Percentiles rank a stretch among this genome's conserved stretches.
phyloP scores from a whole-genome alignment of 768 basidiomycete species.

The Tricholoma bakamatsutake region DNA sequence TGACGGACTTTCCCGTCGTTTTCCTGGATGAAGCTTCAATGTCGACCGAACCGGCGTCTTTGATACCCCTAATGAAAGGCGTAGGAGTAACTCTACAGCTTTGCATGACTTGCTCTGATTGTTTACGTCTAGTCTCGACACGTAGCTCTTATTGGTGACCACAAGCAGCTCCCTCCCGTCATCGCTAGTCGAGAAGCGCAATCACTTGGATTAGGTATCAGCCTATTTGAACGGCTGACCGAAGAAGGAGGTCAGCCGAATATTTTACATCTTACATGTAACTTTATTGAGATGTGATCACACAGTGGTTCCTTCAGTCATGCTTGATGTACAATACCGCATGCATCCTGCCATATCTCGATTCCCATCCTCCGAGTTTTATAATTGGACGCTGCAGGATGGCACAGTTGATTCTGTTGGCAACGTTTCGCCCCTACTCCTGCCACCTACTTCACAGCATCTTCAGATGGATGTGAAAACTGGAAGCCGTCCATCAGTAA shows the following conservation, averaged over 20 bases:
- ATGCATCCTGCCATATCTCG: slow-evolving; percentile 90
- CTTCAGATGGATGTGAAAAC: slow-evolving; percentile 30
- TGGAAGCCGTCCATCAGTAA: slow-evolving; percentile 52
- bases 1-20: slow-evolving; percentile 86
- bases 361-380: slow-evolving; percentile 85
- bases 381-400: slow-evolving; percentile 61
- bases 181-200: slow-evolving; percentile 75
- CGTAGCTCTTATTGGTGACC: slow-evolving; percentile 90
- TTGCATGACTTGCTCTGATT: slow-evolving; percentile 5
- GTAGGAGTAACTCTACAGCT: slow-evolving; percentile 40
- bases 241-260: slow-evolving; percentile 66
- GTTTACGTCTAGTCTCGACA: slow-evolving; percentile 56
- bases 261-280: slow-evolving; percentile 1
- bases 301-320: slow-evolving; percentile 78
- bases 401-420: slow-evolving; percentile 61
- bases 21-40: slow-evolving; percentile 95
- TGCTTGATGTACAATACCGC: slow-evolving; percentile 92
- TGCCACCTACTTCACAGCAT: slow-evolving; percentile 59
- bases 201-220: slow-evolving; percentile 65
- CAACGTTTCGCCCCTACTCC: slow-evolving; percentile 43
- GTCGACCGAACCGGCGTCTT: slow-evolving; percentile 90
- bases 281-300: not conserved
- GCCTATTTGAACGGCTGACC: slow-evolving; percentile 88
- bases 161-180: slow-evolving; percentile 91
- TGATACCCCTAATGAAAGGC: slow-evolving; percentile 93